These are phyloP conservation scores for Hyphopichia fennica DNA, from an alignment of 1,139 yeast genomes.

Conservation along the genomic window DNA sequence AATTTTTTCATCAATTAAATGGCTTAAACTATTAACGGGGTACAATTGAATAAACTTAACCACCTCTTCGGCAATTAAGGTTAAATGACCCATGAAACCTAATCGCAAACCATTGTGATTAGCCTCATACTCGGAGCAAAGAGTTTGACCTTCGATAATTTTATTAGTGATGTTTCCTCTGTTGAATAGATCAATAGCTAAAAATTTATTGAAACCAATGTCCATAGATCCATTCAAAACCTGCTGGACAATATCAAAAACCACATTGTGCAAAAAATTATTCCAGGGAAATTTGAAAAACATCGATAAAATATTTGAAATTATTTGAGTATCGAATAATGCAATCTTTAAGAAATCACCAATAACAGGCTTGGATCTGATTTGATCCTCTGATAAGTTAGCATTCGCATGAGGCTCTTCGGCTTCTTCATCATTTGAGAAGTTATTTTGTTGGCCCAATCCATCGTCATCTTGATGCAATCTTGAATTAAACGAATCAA, in stretches of 20 bases:
- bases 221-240: slow-evolving; percentile 95
- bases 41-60: slow-evolving; percentile 86
- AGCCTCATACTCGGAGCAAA: slow-evolving; percentile 68
- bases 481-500: slow-evolving; percentile 47
- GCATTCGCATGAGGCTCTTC: slow-evolving; percentile 55
- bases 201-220: slow-evolving; percentile 77
- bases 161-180: slow-evolving; percentile 75
- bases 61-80: slow-evolving; percentile 94
- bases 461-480: slow-evolving; percentile 22
- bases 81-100: slow-evolving; percentile 97
- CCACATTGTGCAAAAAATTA: slow-evolving; percentile 94
- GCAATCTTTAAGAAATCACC: slow-evolving; percentile 91
- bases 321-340: slow-evolving; percentile 76
- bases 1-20: slow-evolving; percentile 58
- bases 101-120: slow-evolving; percentile 66
- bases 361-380: slow-evolving; percentile 74
- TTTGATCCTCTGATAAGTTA: slow-evolving; percentile 53
- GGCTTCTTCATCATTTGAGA: slow-evolving; percentile 29
- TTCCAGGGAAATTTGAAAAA: slow-evolving; percentile 97
- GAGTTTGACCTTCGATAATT: slow-evolving; percentile 79
- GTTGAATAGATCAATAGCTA: slow-evolving; percentile 84
- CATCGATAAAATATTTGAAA: slow-evolving; percentile 75
- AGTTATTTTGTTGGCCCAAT: slow-evolving; percentile 20
- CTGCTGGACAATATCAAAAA: slow-evolving; percentile 96
- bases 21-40: slow-evolving; percentile 61